Evolutionary conservation across 1,284 basidiomycete species (phyloP), one percentile per base, ranked within the genome.

Genomic region (Xerocomus nothofagi): DNA sequence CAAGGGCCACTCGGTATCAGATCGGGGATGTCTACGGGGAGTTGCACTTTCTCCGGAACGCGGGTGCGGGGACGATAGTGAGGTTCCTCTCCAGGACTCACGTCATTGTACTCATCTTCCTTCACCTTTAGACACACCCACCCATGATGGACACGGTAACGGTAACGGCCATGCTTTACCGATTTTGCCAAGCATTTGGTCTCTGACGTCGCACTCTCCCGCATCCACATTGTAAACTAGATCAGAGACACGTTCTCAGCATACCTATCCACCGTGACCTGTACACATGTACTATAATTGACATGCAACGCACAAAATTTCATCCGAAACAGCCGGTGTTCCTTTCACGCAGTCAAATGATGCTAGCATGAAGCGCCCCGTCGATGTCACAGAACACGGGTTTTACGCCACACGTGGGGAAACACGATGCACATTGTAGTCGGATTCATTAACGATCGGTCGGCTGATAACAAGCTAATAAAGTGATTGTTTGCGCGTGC

Each of bases 81-180:
- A 71, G 63, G 47, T 47, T 44, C 44, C 37, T 44, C 41, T 53
- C 21, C 37, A 47, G 42, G 26, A 23, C 30, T 57, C 51, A 46
- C 52, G 49, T 59, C 64, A 55, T 34, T 4, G 39, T 47, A 27
- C 54, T 66, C 55, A 70, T 59, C 47, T 56, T 53, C 30, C 50
- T 51, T 56, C 55, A 42, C 48, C 37, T 46, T 11, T 64, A 90
- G 88, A 87, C 82, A 74, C 88, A 90, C 63, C 88, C 88, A 48
- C 88, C 89, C 53, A 82, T 91, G 69, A 91, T 91, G 88, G 88
- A 91, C 74, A 82, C 81, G 42, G 87, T 91, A 53, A 84, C 84
- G 31, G 81, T 91, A 55, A 88, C 88, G 31, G 81, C 82, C 46
- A 89, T 91, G 86, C 74, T 91, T 34, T 91, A 88, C 71, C 81